Percentiles rank a stretch among this genome's conserved stretches.
Evolutionary conservation across 2,329 filamentous ascomycete species (phyloP).

Genomic region (Xylaria digitata): DNA sequence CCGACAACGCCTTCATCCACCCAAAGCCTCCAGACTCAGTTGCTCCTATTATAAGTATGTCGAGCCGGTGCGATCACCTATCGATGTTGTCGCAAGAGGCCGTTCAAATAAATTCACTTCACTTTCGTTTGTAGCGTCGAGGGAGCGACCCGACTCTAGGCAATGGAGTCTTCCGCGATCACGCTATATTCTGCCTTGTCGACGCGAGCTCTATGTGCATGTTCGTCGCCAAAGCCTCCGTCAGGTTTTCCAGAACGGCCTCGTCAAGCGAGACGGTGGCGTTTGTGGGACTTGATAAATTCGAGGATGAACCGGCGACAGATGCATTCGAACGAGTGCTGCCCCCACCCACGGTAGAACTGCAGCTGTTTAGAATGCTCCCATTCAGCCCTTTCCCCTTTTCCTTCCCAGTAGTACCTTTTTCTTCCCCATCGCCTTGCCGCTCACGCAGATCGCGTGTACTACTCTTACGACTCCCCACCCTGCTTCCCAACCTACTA

Average conservation of each 20-base stretch:
- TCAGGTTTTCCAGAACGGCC: slow-evolving; percentile 46
- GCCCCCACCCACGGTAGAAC: slow-evolving; percentile 8
- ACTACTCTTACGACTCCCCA: slow-evolving; percentile 39
- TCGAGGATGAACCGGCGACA: not conserved
- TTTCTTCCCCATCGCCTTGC: slow-evolving; percentile 33
- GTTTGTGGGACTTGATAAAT: slow-evolving; percentile 8
- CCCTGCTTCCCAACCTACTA: slow-evolving; percentile 41
- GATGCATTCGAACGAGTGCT: slow-evolving; percentile 25
- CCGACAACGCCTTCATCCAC: slow-evolving; percentile 11
- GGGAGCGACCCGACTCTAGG: not conserved
- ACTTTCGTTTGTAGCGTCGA: not conserved
- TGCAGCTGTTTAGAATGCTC: not conserved
- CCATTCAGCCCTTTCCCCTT: slow-evolving; percentile 36
- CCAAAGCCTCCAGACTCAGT: not conserved
- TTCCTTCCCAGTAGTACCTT: slow-evolving; percentile 27
- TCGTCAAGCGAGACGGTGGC: slow-evolving; percentile 43
- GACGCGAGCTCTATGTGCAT: slow-evolving; percentile 37
- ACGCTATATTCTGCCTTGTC: slow-evolving; percentile 6
- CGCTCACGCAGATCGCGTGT: slow-evolving; percentile 28
- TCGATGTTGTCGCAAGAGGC: not conserved
- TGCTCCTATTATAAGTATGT: not conserved
- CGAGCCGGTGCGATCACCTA: not conserved
- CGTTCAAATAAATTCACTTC: not conserved
- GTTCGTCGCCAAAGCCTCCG: slow-evolving; percentile 49
- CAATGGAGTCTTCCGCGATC: not conserved